Evolutionary conservation across 2,329 filamentous ascomycete species (phyloP).

Genomic region (Cytospora piceae): DNA sequence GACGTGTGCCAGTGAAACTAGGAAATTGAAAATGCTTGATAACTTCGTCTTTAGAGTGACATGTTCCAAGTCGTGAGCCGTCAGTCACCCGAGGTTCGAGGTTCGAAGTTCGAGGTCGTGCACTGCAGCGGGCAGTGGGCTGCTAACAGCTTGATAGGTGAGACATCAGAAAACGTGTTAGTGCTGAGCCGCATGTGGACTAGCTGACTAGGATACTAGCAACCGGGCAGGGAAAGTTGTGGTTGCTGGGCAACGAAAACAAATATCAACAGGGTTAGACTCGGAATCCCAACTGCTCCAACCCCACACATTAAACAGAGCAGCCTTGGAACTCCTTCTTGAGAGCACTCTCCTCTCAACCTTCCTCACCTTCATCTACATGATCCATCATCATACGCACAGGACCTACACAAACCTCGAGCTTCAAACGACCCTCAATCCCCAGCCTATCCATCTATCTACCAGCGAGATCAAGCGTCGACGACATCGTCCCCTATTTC

Average conservation of each 20-base stretch:
- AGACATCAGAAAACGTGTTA: too few species aligned
- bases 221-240: not conserved
- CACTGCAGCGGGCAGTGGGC: too few species aligned
- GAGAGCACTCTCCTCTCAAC: not conserved
- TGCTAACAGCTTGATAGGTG: too few species aligned
- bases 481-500: not conserved
- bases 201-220: not conserved
- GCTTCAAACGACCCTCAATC: not conserved
- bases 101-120: too few species aligned
- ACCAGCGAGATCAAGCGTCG: slow-evolving; percentile 12
- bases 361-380: not conserved
- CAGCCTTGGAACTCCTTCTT: not conserved
- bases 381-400: not conserved
- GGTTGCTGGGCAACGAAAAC: not conserved
- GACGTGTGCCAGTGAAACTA: not conserved
- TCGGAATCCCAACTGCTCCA: not conserved
- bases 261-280: not conserved
- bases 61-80: too few species aligned
- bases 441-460: not conserved
- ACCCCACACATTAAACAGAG: not conserved
- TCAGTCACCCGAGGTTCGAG: too few species aligned
- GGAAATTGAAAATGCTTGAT: not conserved
- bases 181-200: too few species aligned
- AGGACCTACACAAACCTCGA: not conserved
- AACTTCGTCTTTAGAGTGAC: too few species aligned